Evolutionary conservation across 345 rosid species (phyloP).

Genomic region (Salix dunnii): DNA sequence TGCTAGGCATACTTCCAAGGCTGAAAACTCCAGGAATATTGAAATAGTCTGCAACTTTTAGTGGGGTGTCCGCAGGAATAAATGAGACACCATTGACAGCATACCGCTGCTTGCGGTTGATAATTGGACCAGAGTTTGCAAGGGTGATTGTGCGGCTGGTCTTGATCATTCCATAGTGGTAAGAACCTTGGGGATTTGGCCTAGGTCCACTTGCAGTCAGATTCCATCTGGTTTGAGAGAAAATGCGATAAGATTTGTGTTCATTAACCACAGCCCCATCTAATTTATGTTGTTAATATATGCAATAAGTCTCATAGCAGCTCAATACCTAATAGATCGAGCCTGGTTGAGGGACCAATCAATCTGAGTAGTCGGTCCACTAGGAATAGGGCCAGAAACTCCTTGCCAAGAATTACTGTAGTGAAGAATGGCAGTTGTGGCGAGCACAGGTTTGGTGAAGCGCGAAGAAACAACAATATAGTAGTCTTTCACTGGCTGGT

Average conservation of each 20-base stretch:
- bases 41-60: constrained; percentile 81
- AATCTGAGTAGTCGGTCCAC: constrained; percentile 65
- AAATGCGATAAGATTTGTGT: not conserved
- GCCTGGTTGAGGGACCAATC: constrained; percentile 80
- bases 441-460: constrained; percentile 53
- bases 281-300: too few relatives aligned
- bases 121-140: constrained; percentile 59
- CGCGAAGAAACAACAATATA: constrained; percentile 63
- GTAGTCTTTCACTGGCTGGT: constrained; percentile 65
- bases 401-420: constrained; percentile 58
- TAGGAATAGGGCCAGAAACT: constrained; percentile 57
- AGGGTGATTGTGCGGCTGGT: constrained; percentile 54
- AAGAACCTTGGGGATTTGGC: constrained; percentile 91
- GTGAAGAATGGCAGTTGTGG: constrained; percentile 55
- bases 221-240: constrained; percentile 47
- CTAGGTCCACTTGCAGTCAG: constrained; percentile 80
- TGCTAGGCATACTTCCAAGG: constrained; percentile 61
- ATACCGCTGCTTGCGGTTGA: constrained; percentile 73
- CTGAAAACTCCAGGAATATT: constrained; percentile 70
- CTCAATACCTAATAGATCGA: constrained; percentile 52
- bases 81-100: constrained; percentile 83
- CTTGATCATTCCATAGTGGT: constrained; percentile 82
- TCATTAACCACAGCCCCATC: too few relatives aligned
- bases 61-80: constrained; percentile 73
- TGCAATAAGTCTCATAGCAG: not conserved